Evolutionary conservation across 306 rosid species (phyloP), one percentile per base, ranked within the genome.

Genomic region (Trichosanthes truncata): DNA sequence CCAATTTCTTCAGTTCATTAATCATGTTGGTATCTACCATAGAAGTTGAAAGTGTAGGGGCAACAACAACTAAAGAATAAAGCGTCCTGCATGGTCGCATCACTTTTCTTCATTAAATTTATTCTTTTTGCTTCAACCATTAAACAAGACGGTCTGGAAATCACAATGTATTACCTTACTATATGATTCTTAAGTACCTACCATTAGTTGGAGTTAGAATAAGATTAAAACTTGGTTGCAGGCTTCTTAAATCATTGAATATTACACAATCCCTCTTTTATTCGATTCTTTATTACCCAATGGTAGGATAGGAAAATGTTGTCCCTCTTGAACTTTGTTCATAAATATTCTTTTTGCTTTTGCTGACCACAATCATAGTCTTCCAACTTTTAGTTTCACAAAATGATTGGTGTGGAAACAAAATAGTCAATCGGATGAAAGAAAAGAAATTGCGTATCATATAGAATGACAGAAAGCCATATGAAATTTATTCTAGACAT

Each of bases 321-420:
- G 36, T 29, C 15, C 67, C 68, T 83, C 88, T 91, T 72, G 97
- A 93, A 85, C 88, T 91, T 25, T 90, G 93, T 68, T 93, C 97
- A 63, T 90, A 93, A 81, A 94, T 90, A 56, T 35, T 86, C 4
- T 60, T 29, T 35, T 12, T 60, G 33, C 2, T 29, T 52, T 60
- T 60, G 36, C 66, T 60, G 18, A 23, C 63, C 1, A 57, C 63
- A 57, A 57, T 57, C 31, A 21, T 56, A 8, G 4, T 55, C 31
- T 56, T 56, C 62, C 62, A 21, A 14, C 29, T 7, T 56, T 48
- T 20, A 2, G 62, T 56, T 56, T 56, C 62, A 56, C 33, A 21
- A 23, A 57, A 23, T 57, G 33, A 33, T 57, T 57, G 63, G 17
- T 57, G 5, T 57, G 2, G 33, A 57, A 57, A 57, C 6, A 57